Evolutionary conservation across 345 rosid genomes (phyloP), one percentile per base, ranked within the genome.

Genomic region (Litchi chinensis): DNA sequence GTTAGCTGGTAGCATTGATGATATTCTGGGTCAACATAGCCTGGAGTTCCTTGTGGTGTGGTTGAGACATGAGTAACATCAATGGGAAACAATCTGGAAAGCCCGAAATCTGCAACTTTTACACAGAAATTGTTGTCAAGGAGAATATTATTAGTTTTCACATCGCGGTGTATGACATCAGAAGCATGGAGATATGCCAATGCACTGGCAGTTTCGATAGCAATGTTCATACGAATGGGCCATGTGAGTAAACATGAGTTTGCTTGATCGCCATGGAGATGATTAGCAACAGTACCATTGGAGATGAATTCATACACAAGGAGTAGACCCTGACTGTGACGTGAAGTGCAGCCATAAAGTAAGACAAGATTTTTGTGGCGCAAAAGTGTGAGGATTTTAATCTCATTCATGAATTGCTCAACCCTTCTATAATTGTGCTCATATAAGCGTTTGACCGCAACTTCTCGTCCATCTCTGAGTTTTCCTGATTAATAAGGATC

Each of bases 1-100:
- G 89, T 91, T 21, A 91, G 83, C 71, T 85, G 91, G 85, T 89
- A 91, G 76, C 86, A 85, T 19, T 68, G 86, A 56, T 91, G 83
- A 76, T 91, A 91, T 21, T 91, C 93, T 0, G 94, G 94, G 59
- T 91, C 94, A 37, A 89, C 86, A 40, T 86, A 88, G 60, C 92
- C 94, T 0, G 94, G 90, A 57, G 92, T 90, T 10, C 94, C 92
- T 70, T 91, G 92, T 78, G 94, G 94, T 81, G 88, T 86, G 0
- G 94, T 89, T 56, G 93, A 91, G 43, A 91, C 78, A 57, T 91
- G 94, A n/a, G 91, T 91, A 40, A 85, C 91, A 74, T 89, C 83
- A 8, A 15, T 76, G 0, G 90, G 91, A 70, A 74, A 81, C 81
- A 89, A 50, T 79, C 90, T 77, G 1, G 94, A 89, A 37, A 91